These are phyloP conservation scores for Hippophae rhamnoides DNA, from an alignment of 306 rosid genomes.

Conservation along the genomic window DNA sequence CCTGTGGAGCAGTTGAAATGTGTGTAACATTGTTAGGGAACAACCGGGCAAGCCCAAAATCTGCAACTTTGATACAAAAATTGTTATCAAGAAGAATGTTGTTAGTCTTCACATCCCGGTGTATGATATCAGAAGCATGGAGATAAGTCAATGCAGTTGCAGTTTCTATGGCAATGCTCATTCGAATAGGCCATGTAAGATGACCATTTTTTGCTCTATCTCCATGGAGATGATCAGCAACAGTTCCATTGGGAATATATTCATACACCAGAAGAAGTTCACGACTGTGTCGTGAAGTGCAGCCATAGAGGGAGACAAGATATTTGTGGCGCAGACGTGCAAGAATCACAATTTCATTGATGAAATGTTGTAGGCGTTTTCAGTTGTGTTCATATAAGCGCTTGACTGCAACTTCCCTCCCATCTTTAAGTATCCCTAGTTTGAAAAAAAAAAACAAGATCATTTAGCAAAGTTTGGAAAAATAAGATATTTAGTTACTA, in stretches of 20 bases:
- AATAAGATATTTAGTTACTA: not conserved
- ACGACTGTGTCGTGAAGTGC: constrained; percentile 51
- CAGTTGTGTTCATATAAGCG: constrained; percentile 49
- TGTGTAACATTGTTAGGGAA: constrained; percentile 51
- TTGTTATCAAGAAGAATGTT: constrained; percentile 53
- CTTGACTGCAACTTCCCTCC: constrained; percentile 81
- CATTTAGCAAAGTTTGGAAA: constrained; percentile 1
- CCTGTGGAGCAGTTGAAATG: constrained; percentile 73
- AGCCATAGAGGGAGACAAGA: constrained; percentile 66
- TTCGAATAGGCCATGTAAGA: constrained; percentile 45
- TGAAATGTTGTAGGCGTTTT: constrained; percentile 44
- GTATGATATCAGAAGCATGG: constrained; percentile 65
- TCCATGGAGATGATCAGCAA: constrained; percentile 70
- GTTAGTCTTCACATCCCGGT: constrained; percentile 66
- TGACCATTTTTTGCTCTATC: constrained; percentile 25
- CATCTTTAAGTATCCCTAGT: constrained; percentile 58
- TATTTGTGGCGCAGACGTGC: constrained; percentile 51
- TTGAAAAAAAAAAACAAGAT: constrained; percentile 13
- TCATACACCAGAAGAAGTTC: constrained; percentile 70
- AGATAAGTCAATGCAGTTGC: constrained; percentile 59
- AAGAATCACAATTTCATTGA: constrained; percentile 53
- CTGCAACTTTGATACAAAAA: constrained; percentile 58
- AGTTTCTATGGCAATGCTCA: constrained; percentile 61
- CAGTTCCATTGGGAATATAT: constrained; percentile 62
- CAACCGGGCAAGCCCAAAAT: constrained; percentile 65